phyloP scores from a whole-genome alignment of 805 yeast species.

The Starmerella apis region DNA sequence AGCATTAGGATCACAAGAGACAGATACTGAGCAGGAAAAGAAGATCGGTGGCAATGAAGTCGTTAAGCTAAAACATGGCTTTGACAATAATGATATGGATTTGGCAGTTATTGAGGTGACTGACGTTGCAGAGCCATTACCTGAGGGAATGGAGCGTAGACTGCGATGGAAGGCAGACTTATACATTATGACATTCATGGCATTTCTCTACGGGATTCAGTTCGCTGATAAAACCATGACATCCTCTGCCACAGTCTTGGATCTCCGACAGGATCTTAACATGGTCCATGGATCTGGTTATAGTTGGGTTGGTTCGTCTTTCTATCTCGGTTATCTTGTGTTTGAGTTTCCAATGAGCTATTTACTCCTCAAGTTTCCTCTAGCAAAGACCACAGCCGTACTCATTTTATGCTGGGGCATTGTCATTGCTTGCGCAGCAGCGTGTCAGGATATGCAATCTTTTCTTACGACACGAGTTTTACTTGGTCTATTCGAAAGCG shows the following conservation, averaged over 20 bases:
- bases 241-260: conserved; percentile 9
- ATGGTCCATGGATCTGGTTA: conserved; percentile 16
- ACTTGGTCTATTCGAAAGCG: conserved; percentile 43
- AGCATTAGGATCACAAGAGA: neutral
- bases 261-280: conserved; percentile 8
- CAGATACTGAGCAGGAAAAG: neutral
- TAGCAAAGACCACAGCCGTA: conserved; percentile 40
- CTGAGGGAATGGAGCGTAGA: conserved; percentile 8
- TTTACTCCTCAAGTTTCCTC: conserved; percentile 45
- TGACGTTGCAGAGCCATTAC: neutral
- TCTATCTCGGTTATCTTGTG: conserved; percentile 51
- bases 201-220: conserved; percentile 11
- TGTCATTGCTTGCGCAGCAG: conserved; percentile 41
- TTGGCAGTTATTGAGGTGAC: neutral
- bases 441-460: conserved; percentile 37
- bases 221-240: conserved; percentile 16
- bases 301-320: conserved; percentile 44
- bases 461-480: conserved; percentile 40
- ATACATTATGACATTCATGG: conserved; percentile 9
- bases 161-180: conserved; percentile 13
- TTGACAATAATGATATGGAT: neutral
- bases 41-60: neutral
- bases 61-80: conserved; percentile 3
- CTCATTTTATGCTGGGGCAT: conserved; percentile 51
- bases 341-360: conserved; percentile 44